Evolutionary conservation across 768 basidiomycete genomes (phyloP), one percentile per base, ranked within the genome.

Genomic region (Multifurca ochricompacta): DNA sequence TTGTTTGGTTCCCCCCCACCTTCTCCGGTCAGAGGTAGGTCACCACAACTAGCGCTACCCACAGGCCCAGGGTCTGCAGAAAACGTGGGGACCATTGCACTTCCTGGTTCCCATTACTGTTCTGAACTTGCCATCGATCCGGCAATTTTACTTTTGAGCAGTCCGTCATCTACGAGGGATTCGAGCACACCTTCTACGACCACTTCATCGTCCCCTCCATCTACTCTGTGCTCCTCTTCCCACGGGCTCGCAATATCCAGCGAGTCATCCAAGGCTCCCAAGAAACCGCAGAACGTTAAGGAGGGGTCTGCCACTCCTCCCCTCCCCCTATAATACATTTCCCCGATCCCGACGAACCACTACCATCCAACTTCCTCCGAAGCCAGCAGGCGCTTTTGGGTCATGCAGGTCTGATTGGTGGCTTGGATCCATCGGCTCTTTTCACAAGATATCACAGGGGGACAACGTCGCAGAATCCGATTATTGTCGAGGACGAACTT

Each of bases 51-150:
- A 67, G 82, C 82, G 48, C 73, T 85, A 44, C 81, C 83, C 63
- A 72, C 75, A 63, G 68, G 70, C 58, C 57, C 66, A 59, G 63
- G 68, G 69, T 69, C 73, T 70, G 71, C 76, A 82, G 77, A 86
- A 85, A 89, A 91, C 80, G 88, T 91, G 87, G 87, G 87, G 87
- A 85, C 87, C 86, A 89, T 89, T 90, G 88, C 88, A 90, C 88
- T 90, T 87, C 86, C 86, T 89, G 88, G 87, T 81, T 87, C 86
- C 87, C 87, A 85, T 75, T 77, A 74, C 70, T 76, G 74, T 86
- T 85, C 85, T 89, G 85, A 90, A 89, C 77, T 83, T 73, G 78
- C 86, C 73, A 77, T 83, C 75, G 73, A 80, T 75, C 81, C 83
- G 80, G 70, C 83, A 87, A 86, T 80, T 75, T 77, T 76, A 73